Conservation (phyloP, 768 basidiomycete genomes). For the Tulasnella sp. region DNA sequence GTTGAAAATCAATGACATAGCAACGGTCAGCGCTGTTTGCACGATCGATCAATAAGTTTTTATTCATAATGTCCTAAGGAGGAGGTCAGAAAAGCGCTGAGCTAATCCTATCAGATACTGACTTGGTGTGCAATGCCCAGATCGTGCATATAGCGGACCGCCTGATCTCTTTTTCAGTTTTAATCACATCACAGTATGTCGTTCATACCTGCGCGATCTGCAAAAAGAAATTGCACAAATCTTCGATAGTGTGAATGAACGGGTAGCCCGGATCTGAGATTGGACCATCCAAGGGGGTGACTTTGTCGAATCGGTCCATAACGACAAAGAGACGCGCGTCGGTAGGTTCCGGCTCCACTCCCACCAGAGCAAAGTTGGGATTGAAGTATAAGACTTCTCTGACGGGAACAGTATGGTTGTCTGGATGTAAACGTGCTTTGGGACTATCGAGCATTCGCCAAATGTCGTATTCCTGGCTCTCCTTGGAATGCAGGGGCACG, state of each 20-base stretch:
- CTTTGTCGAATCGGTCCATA: background rate
- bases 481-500: background rate
- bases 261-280: background rate
- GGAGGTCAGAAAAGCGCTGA: background rate
- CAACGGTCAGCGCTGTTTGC: background rate
- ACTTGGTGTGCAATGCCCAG: background rate
- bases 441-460: background rate
- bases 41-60: background rate
- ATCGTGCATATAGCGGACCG: background rate
- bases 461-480: background rate
- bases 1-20: slow-evolving; percentile 4
- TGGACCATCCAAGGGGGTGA: background rate
- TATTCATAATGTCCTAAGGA: background rate
- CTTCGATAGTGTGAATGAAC: background rate
- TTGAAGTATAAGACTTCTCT: background rate
- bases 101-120: background rate
- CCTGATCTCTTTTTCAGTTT: background rate
- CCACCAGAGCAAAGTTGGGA: background rate
- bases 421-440: background rate
- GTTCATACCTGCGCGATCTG: background rate
- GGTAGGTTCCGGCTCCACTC: background rate
- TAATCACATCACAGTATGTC: background rate
- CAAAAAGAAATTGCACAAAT: background rate
- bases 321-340: background rate
- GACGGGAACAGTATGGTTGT: background rate